Evolutionary conservation across 495 filamentous ascomycete species (phyloP).

Genomic region (Daldinia childiae): DNA sequence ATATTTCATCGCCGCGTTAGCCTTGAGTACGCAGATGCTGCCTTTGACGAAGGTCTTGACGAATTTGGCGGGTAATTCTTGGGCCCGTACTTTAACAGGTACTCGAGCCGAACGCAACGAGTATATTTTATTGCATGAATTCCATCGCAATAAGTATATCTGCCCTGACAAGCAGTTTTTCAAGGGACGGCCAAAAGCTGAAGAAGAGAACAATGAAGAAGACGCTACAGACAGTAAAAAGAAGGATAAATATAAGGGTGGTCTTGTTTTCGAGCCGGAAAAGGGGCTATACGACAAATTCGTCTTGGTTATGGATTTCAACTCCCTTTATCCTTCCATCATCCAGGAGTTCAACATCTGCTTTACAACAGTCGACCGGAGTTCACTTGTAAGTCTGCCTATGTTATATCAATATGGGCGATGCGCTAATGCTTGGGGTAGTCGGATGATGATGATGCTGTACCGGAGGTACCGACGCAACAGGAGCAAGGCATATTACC

Average conservation of each 20-base stretch:
- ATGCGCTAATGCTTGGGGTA: conserved; percentile 49
- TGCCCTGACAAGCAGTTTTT: conserved; percentile 90
- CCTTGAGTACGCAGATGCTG: conserved; percentile 87
- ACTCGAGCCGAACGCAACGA: conserved; percentile 98
- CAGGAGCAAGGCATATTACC: conserved; percentile 85
- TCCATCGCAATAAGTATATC: conserved; percentile 94
- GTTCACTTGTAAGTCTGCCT: conserved; percentile 61
- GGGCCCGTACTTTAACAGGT: conserved; percentile 94
- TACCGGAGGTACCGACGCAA: conserved; percentile 72
- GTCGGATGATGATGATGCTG: conserved; percentile 82
- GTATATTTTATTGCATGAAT: conserved; percentile 98
- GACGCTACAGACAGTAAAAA: conserved; percentile 80
- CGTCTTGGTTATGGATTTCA: conserved; percentile 99
- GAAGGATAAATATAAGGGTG: conserved; percentile 99
- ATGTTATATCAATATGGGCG: conserved; percentile 1
- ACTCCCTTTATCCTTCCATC: conserved; percentile 97
- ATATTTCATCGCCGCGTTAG: conserved; percentile 91
- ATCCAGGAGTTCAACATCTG: conserved; percentile 99
- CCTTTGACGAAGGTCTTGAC: conserved; percentile 94
- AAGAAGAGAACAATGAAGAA: conserved; percentile 70
- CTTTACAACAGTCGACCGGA: conserved; percentile 92
- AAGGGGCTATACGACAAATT: conserved; percentile 97
- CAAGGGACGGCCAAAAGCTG: conserved; percentile 71
- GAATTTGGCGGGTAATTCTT: conserved; percentile 96
- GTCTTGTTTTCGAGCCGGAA: conserved; percentile 97